Evolutionary conservation across 805 yeast genomes (phyloP).

Genomic region (Saturnispora sekii): DNA sequence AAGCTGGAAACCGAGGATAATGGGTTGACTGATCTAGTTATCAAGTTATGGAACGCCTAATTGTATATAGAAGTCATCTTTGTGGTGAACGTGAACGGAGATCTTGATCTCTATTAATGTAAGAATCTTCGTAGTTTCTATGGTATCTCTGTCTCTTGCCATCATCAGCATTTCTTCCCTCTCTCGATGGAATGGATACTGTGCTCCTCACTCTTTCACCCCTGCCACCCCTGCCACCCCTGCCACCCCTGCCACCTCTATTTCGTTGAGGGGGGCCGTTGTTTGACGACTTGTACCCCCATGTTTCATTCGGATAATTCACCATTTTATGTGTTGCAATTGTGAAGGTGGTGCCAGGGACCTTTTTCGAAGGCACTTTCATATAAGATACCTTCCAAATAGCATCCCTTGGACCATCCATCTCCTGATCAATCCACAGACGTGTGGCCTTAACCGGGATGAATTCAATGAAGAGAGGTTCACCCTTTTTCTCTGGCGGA

Average conservation of each 20-base stretch:
- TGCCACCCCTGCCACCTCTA: neutral
- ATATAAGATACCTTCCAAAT: conserved; percentile 35
- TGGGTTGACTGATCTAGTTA: conserved; percentile 63
- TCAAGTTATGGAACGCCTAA: conserved; percentile 49
- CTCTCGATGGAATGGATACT: neutral
- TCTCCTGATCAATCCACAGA: conserved; percentile 39
- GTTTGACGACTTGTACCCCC: conserved; percentile 26
- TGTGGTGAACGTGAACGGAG: neutral
- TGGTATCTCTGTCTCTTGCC: neutral
- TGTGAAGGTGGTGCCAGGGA: conserved; percentile 19
- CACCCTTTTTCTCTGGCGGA: conserved; percentile 20
- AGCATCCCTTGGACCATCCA: conserved; percentile 34
- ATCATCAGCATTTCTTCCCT: neutral
- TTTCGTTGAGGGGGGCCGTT: neutral
- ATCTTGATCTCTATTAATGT: neutral
- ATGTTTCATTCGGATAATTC: conserved; percentile 26
- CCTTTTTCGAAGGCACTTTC: conserved; percentile 25
- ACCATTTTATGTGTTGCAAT: conserved; percentile 26
- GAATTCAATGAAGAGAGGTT: conserved; percentile 31
- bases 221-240: neutral
- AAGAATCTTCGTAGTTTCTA: neutral
- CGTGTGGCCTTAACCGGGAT: conserved; percentile 37
- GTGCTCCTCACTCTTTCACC: neutral
- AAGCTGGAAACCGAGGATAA: conserved; percentile 68
- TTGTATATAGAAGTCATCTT: neutral